phyloP scores from a whole-genome alignment of 1,139 yeast species.

The Protomyces macrosporus region DNA sequence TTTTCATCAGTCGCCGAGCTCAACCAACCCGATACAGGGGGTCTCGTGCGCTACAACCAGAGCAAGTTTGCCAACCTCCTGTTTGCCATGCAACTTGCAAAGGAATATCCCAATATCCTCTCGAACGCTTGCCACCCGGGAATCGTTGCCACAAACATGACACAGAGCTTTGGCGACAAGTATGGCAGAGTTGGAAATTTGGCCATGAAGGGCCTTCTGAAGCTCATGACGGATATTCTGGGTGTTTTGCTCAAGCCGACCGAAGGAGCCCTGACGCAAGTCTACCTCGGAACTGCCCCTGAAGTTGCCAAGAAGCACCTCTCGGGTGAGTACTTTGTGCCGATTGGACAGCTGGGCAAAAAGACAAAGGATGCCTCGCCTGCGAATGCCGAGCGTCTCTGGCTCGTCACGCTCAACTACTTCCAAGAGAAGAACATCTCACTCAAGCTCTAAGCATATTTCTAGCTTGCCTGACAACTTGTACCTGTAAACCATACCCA shows the following conservation, averaged over 20 bases:
- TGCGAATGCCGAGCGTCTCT: conserved; percentile 5
- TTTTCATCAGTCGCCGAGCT: conserved; percentile 21
- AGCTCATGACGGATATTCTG: not conserved
- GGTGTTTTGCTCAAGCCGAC: not conserved
- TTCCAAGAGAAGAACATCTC: not conserved
- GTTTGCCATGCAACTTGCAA: conserved; percentile 27
- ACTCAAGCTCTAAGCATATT: too few relatives aligned
- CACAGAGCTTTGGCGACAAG: not conserved
- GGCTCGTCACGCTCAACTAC: conserved; percentile 1
- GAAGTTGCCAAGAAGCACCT: conserved; percentile 8
- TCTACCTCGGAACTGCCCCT: conserved; percentile 9
- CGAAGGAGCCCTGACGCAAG: conserved; percentile 23
- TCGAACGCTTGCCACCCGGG: conserved; percentile 32
- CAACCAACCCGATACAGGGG: not conserved
- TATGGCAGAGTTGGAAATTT: not conserved
- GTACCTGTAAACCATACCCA: too few relatives aligned
- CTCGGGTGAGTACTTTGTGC: conserved; percentile 15
- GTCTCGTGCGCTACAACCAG: conserved; percentile 30
- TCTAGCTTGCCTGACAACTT: too few relatives aligned
- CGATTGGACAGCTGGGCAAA: not conserved
- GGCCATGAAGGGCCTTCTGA: not conserved
- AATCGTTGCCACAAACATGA: conserved; percentile 29
- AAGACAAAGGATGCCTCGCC: not conserved
- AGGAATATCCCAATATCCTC: conserved; percentile 24
- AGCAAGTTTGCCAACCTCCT: conserved; percentile 32